Evolutionary conservation across 2,329 filamentous ascomycete genomes (phyloP), one percentile per base, ranked within the genome.

Genomic region (Westerdykella ornata): DNA sequence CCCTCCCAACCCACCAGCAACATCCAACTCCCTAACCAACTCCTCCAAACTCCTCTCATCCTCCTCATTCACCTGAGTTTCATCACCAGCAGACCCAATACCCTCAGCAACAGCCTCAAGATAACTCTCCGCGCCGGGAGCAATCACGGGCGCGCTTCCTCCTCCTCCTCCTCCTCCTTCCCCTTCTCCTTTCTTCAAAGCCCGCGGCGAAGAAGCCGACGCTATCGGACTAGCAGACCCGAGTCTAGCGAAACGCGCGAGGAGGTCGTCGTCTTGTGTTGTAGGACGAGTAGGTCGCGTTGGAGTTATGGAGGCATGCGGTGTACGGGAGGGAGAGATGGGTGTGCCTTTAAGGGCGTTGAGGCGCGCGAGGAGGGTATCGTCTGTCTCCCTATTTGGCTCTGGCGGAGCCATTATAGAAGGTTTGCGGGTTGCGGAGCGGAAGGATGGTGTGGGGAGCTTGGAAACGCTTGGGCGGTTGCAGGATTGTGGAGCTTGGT

Each of bases 21-120:
- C 7, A 19, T 58, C 53, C 3, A 74, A 49, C 44, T 73, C 69
- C 13, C 57, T 60, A 5, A 74, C 50, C 15, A 74, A 48, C 40
- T 72, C 68, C 22, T 74, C 71, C n/a, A 74, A 49, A 18, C 60
- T 69, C 49, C 65, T 65, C 42, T 72, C 72, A 40, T 72, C 68
- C 37, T 65, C 67, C 15, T 53, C 56, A 43, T 66, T 59, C 3
- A 57, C 46, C 48, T 54, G 51, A 57, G 26, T 60, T 46, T 37
- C 37, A 22, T 22, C 33, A 16, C 46, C 43, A 2, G 42, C 45
- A 12, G 53, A 52, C 13, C 55, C 55, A 5, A 62, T 39, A 2
- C 60, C 60, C 35, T 61, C 56, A 7, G 57, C 57, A 30, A 62
- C 45, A 2, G 55, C 60, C 44, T 62, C 57, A 0, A 63, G 37